phyloP scores from a whole-genome alignment of 148 eudicot genomes.

The Chenopodium formosanum region DNA sequence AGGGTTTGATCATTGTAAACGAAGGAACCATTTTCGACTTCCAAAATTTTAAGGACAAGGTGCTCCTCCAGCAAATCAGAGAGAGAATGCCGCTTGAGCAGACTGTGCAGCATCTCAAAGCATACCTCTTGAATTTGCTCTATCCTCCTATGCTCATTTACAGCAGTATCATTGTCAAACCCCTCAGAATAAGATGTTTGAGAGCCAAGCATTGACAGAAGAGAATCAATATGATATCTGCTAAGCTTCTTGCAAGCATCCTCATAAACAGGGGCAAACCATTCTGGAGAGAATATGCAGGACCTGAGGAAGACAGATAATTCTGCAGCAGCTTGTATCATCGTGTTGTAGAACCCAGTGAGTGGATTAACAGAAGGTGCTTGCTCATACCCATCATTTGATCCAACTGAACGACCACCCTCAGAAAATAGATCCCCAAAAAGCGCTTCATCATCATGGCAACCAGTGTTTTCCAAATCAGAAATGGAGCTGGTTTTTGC shows the following conservation, averaged over 20 bases:
- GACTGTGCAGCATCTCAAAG: slow-evolving; percentile 73
- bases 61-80: slow-evolving; percentile 68
- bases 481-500: slow-evolving; percentile 50
- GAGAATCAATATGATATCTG: slow-evolving; percentile 55
- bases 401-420: slow-evolving; percentile 88
- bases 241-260: slow-evolving; percentile 63
- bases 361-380: slow-evolving; percentile 53
- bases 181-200: slow-evolving; percentile 55
- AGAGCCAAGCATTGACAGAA: slow-evolving; percentile 62
- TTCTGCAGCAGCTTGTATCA: slow-evolving; percentile 72
- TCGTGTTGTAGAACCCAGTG: slow-evolving; percentile 55
- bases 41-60: slow-evolving; percentile 62
- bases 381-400: slow-evolving; percentile 78
- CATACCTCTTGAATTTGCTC: slow-evolving; percentile 64
- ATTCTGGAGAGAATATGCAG: slow-evolving; percentile 66
- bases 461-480: slow-evolving; percentile 65
- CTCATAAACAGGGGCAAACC: slow-evolving; percentile 57
- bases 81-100: slow-evolving; percentile 51
- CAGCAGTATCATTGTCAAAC: slow-evolving; percentile 43
- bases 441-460: slow-evolving; percentile 95
- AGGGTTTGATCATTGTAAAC: slow-evolving; percentile 75
- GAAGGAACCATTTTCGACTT: slow-evolving; percentile 64
- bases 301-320: slow-evolving; percentile 58
- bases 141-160: slow-evolving; percentile 52
- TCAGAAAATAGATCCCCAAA: slow-evolving; percentile 98